Evolutionary conservation across 73 alveolate species (phyloP), one percentile per base, ranked within the genome.

Genomic region (Breviolum minutum): DNA sequence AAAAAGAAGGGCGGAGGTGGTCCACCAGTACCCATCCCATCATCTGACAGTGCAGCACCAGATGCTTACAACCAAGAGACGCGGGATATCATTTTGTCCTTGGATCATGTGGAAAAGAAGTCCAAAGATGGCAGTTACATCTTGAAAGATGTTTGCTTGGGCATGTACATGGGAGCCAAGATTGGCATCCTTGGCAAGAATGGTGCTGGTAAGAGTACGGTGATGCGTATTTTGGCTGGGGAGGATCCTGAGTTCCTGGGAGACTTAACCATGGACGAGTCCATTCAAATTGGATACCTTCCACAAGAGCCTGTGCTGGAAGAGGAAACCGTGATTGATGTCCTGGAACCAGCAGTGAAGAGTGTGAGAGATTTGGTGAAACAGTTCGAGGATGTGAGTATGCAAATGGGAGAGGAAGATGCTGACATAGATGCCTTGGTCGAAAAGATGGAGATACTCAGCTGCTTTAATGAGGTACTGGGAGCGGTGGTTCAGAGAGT

Each of bases 131-230:
- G 98, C 20, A 92, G 98, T 22, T 92, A 74, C 90, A 92, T 92
- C 98, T 92, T 92, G 98, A 92, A 92, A n/a, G 98, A 92, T 32
- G 99, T 99, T 76, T 99, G 99, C 99, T 98, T 99, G 96, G 99
- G 99, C 95, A 99, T 99, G 69, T 99, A 99, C 99, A 99, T 99
- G 99, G 99, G 99, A n/a, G 99, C 99, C 77, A 99, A 99, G 88
- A 99, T 99, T 63, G 99, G 99, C 76, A 99, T 99, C 99, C 99
- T 99, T 62, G 99, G 99, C n/a, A 99, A 99, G 16, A 99, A 99
- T 97, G 99, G 99, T 63, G 99, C 99, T 69, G 99, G 99, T 90
- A 99, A 99, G 99, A 99, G 99, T 86, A 99, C 99, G 8, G 99
- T 99, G 88, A 99, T 99, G 99, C 99, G 99, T 94, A 92, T 99